A percentile compares a stretch with the other conserved stretches of the same genome.
phyloP scores from a whole-genome alignment of 1,284 basidiomycete genomes.

The Vanrija sp. region DNA sequence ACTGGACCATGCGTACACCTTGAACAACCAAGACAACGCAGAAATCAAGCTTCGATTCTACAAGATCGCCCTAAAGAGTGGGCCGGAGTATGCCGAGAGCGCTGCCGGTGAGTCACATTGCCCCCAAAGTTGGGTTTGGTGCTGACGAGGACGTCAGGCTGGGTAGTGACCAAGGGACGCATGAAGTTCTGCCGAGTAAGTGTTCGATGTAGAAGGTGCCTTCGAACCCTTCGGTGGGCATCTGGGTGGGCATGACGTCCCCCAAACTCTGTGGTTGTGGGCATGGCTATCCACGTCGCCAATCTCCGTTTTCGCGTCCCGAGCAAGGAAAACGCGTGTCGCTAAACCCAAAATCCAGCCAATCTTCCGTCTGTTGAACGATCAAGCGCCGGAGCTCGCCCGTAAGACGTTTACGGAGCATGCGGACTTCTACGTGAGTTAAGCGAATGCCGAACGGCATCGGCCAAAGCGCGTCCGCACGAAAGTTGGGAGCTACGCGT shows the following conservation, averaged over 20 bases:
- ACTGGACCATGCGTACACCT: constrained; percentile 50
- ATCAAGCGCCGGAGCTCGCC: constrained; percentile 51
- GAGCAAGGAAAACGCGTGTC: too few relatives aligned
- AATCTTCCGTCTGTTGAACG: constrained; percentile 50
- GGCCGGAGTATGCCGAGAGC: constrained; percentile 48
- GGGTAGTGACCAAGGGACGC: constrained; percentile 53
- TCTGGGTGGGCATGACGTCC: neutral
- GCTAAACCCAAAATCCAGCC: constrained; percentile 21
- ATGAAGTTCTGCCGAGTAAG: constrained; percentile 51
- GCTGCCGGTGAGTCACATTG: constrained; percentile 46
- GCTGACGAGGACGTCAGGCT: constrained; percentile 29
- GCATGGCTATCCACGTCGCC: too few relatives aligned
- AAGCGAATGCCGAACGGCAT: too few relatives aligned
- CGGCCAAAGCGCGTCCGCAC: too few relatives aligned
- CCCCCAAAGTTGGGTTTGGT: too few relatives aligned
- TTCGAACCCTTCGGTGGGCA: too few relatives aligned
- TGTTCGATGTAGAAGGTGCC: neutral
- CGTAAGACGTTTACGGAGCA: constrained; percentile 52
- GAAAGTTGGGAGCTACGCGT: too few relatives aligned
- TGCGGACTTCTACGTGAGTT: constrained; percentile 50
- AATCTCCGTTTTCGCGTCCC: too few relatives aligned
- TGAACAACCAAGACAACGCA: constrained; percentile 49
- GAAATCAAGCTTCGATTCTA: constrained; percentile 54
- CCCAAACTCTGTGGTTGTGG: too few relatives aligned
- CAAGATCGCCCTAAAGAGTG: constrained; percentile 51